A percentile compares a stretch with the other conserved stretches of the same genome.
Evolutionary conservation across 1,284 basidiomycete genomes (phyloP).

Genomic region (Cutaneotrichosporon cyanovorans): DNA sequence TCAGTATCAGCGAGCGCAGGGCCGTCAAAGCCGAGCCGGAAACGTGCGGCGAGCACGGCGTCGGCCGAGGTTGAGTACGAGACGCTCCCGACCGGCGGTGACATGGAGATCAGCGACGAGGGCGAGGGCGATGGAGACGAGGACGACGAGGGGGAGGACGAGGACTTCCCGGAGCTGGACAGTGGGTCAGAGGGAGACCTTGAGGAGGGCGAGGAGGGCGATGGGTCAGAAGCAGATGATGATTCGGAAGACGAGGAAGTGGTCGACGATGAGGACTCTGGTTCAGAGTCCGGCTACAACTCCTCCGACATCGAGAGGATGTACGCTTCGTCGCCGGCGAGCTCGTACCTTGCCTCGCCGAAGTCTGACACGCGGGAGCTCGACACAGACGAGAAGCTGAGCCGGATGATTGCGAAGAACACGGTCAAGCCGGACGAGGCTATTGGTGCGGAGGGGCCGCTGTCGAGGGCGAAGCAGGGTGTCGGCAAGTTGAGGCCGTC

Average conservation of each 20-base stretch:
- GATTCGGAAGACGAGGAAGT: conserved; percentile 37
- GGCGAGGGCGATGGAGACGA: conserved; percentile 25
- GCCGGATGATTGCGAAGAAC: conserved; percentile 34
- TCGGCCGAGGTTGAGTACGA: conserved; percentile 16
- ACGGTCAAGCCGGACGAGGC: conserved; percentile 42
- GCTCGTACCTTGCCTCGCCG: conserved; percentile 11
- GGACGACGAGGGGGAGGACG: conserved; percentile 34
- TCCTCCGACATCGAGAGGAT: conserved; percentile 45
- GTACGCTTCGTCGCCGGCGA: conserved; percentile 24
- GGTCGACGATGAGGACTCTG: conserved; percentile 38
- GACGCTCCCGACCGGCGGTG: conserved; percentile 29
- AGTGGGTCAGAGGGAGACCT: conserved; percentile 42
- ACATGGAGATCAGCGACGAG: conserved; percentile 21
- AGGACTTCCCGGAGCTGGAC: conserved; percentile 49
- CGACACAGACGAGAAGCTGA: conserved; percentile 25
- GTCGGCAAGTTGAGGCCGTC: conserved; percentile 34
- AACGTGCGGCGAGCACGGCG: conserved; percentile 9
- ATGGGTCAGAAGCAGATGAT: conserved; percentile 5
- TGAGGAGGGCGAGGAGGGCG: conserved; percentile 37
- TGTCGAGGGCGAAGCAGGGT: conserved; percentile 40
- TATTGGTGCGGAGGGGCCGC: conserved; percentile 39
- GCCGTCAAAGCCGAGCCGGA: conserved; percentile 10
- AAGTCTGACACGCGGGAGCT: conserved; percentile 12
- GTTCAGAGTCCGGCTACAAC: conserved; percentile 45
- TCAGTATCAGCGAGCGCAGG: conserved; percentile 6